Evolutionary conservation across 2,329 filamentous ascomycete species (phyloP).

Genomic region (Venturia asperata): DNA sequence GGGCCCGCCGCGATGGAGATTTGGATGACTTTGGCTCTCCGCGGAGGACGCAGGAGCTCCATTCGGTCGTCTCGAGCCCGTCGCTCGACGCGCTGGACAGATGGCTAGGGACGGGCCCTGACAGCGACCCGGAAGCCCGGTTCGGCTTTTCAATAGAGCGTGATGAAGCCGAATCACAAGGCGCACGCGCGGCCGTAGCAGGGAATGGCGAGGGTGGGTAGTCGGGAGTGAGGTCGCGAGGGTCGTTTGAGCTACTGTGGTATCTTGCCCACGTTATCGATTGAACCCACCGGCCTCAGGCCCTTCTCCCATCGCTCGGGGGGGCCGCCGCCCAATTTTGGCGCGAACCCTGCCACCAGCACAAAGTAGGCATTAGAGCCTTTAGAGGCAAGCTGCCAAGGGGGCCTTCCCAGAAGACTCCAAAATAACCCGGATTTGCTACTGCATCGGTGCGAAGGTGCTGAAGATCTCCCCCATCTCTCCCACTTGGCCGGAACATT

Average conservation of each 20-base stretch:
- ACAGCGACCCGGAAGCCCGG: conserved; percentile 6
- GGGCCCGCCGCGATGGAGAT: not conserved
- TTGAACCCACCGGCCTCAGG: not conserved
- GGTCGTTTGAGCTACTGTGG: not conserved
- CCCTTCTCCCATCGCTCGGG: not conserved
- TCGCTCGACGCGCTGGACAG: not conserved
- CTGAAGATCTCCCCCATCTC: conserved; percentile 1
- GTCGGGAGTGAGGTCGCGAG: not conserved
- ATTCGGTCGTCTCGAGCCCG: not conserved
- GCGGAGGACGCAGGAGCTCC: not conserved
- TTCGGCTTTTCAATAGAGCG: not conserved
- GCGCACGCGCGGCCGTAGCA: not conserved
- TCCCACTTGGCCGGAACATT: not conserved
- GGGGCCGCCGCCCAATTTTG: not conserved
- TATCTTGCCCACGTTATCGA: not conserved
- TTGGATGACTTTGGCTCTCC: conserved; percentile 2
- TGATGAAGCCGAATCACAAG: not conserved
- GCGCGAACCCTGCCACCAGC: not conserved
- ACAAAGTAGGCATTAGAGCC: not conserved
- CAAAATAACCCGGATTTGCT: not conserved
- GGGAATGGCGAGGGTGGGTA: not conserved
- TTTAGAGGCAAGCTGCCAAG: not conserved
- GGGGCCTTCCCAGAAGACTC: not conserved
- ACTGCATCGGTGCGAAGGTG: not conserved
- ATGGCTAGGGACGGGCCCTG: conserved; percentile 1